These are phyloP conservation scores for Coffea humblotiana DNA, from an alignment of 305 asterid species.

Conservation along the genomic window DNA sequence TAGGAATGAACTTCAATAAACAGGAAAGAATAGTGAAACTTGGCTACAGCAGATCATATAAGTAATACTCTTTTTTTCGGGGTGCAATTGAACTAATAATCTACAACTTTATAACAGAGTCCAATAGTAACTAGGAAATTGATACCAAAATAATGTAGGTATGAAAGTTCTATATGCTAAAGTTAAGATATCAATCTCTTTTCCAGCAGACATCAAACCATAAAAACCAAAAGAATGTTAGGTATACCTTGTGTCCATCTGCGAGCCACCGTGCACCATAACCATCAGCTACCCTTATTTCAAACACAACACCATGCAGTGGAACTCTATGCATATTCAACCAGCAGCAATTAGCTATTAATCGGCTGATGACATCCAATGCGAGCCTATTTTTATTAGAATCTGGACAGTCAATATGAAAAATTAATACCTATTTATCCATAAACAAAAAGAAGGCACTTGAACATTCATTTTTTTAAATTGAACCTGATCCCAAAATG, in stretches of 20 bases:
- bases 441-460: not conserved
- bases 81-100: not conserved
- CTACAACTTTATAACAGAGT: not conserved
- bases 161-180: not conserved
- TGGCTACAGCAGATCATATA: not conserved
- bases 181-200: not conserved
- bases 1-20: too few relatives aligned
- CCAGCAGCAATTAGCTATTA: constrained; percentile 58
- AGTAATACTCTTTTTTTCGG: not conserved
- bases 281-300: constrained; percentile 60
- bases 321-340: constrained; percentile 64
- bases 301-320: constrained; percentile 64
- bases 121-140: not conserved
- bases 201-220: not conserved
- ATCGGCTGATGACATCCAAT: constrained; percentile 36
- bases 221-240: not conserved
- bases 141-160: not conserved
- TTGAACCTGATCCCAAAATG: not conserved
- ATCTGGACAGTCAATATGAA: constrained; percentile 43
- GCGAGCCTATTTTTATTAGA: constrained; percentile 56
- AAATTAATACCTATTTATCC: not conserved
- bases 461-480: not conserved
- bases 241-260: constrained; percentile 65
- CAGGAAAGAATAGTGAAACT: too few relatives aligned
- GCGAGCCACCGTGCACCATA: constrained; percentile 87